Evolutionary conservation across 768 basidiomycete species (phyloP).

Genomic region (Crassisporium funariophilum): DNA sequence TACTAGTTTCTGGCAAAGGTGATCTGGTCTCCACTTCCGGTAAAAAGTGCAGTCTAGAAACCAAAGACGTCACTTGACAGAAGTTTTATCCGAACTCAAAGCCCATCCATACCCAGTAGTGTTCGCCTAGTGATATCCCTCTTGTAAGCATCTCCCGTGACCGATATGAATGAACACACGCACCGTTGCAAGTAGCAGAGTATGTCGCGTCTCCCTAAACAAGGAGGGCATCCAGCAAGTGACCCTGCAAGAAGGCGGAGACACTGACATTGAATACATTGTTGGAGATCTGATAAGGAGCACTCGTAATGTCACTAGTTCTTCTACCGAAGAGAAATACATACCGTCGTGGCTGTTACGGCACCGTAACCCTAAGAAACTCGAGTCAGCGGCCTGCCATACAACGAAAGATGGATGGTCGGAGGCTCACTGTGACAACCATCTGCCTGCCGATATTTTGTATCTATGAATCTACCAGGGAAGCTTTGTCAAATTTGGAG

Average conservation of each 20-base stretch:
- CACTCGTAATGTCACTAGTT: too few relatives aligned
- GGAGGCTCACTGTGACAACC: slow-evolving; percentile 21
- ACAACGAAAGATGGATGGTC: neutral
- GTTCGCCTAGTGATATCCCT: too few relatives aligned
- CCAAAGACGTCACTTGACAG: too few relatives aligned
- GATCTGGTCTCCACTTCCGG: slow-evolving; percentile 24
- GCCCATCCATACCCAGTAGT: slow-evolving; percentile 21
- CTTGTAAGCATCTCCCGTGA: too few relatives aligned
- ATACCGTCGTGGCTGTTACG: slow-evolving; percentile 24
- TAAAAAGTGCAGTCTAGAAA: slow-evolving; percentile 23
- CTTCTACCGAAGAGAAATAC: neutral
- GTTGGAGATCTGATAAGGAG: slow-evolving; percentile 17
- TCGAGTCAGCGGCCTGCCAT: neutral
- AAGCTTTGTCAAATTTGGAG: too few relatives aligned
- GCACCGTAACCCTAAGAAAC: slow-evolving; percentile 19
- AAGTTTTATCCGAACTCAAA: too few relatives aligned
- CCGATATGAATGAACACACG: too few relatives aligned
- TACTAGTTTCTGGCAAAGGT: slow-evolving; percentile 27
- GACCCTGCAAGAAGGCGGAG: too few relatives aligned
- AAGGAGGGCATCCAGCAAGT: too few relatives aligned
- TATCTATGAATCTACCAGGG: slow-evolving; percentile 4
- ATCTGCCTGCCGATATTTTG: slow-evolving; percentile 28
- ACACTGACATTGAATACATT: slow-evolving; percentile 23
- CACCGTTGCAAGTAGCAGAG: slow-evolving; percentile 23
- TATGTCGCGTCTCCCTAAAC: slow-evolving; percentile 17